A percentile compares a stretch with the other conserved stretches of the same genome.
phyloP scores from a whole-genome alignment of 495 filamentous ascomycete genomes.

The Cenococcum geophilum region DNA sequence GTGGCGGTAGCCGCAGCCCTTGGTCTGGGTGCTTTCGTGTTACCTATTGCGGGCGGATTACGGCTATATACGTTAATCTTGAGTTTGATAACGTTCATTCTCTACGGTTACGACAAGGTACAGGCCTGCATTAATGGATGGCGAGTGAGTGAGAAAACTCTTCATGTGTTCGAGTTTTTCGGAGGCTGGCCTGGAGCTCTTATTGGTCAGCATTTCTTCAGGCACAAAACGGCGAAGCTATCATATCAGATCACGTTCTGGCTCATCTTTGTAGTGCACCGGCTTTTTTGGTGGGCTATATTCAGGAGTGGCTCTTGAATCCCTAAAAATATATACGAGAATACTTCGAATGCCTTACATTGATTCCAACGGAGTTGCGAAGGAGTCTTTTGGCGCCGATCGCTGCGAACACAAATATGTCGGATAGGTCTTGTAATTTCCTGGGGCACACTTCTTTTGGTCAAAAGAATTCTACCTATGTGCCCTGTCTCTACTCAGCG shows the following conservation, averaged over 20 bases:
- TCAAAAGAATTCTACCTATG: background rate
- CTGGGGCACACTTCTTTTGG: too few species aligned
- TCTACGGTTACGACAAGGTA: slow-evolving; percentile 29
- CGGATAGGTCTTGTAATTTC: too few species aligned
- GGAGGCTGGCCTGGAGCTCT: slow-evolving; percentile 31
- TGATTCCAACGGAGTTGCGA: background rate
- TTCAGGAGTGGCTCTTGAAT: slow-evolving; percentile 5
- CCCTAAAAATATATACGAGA: background rate
- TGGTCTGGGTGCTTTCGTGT: background rate
- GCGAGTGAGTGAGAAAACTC: slow-evolving; percentile 20
- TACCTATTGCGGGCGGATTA: background rate
- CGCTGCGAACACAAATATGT: too few species aligned
- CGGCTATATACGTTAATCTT: slow-evolving; percentile 11
- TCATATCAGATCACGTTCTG: slow-evolving; percentile 24
- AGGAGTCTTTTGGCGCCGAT: too few species aligned
- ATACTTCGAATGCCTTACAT: background rate
- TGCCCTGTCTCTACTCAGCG: background rate
- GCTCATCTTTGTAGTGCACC: slow-evolving; percentile 22
- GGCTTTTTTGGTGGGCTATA: slow-evolving; percentile 21
- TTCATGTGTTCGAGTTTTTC: slow-evolving; percentile 22
- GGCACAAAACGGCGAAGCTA: slow-evolving; percentile 29
- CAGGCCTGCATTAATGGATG: slow-evolving; percentile 19
- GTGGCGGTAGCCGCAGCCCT: background rate
- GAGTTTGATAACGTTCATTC: slow-evolving; percentile 23
- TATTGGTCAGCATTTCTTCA: slow-evolving; percentile 23